Conservation (phyloP, 2,329 filamentous ascomycete genomes). For the Aurifilum marmelostoma region DNA sequence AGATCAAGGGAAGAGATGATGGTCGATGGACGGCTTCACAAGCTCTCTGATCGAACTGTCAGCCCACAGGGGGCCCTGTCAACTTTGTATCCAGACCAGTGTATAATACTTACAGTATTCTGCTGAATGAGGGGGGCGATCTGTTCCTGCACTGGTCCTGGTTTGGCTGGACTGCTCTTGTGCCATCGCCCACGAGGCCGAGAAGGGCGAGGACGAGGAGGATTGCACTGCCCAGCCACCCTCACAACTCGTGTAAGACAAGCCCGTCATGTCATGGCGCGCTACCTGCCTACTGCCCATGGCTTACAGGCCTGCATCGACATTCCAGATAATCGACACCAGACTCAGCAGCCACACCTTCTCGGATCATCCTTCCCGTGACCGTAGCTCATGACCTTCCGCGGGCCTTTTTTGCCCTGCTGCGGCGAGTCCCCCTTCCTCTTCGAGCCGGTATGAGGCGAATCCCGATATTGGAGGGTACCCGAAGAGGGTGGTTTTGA, state of each 20-base stretch:
- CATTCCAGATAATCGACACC: slow-evolving; percentile 5
- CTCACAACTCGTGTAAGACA: slow-evolving; percentile 5
- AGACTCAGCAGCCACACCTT: slow-evolving; percentile 19
- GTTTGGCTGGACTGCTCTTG: neutral
- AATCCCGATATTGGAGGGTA: neutral
- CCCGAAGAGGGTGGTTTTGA: neutral
- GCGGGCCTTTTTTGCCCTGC: slow-evolving; percentile 1
- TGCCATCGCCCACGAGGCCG: neutral
- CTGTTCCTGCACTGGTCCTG: neutral
- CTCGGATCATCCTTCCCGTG: slow-evolving; percentile 22
- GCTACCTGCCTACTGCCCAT: neutral
- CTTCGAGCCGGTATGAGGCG: slow-evolving; percentile 12
- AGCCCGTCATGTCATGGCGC: neutral
- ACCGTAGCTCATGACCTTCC: slow-evolving; percentile 26
- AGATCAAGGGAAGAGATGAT: neutral
- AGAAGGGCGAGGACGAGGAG: neutral
- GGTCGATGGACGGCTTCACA: neutral
- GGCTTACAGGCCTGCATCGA: neutral
- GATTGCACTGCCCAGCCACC: neutral
- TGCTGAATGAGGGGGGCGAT: neutral
- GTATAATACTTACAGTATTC: no score
- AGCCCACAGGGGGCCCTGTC: no score
- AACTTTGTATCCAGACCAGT: no score
- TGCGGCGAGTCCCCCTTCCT: neutral
- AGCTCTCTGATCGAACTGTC: neutral